Evolutionary conservation across 2,329 filamentous ascomycete genomes (phyloP).

Genomic region (Aspergillus sp.): DNA sequence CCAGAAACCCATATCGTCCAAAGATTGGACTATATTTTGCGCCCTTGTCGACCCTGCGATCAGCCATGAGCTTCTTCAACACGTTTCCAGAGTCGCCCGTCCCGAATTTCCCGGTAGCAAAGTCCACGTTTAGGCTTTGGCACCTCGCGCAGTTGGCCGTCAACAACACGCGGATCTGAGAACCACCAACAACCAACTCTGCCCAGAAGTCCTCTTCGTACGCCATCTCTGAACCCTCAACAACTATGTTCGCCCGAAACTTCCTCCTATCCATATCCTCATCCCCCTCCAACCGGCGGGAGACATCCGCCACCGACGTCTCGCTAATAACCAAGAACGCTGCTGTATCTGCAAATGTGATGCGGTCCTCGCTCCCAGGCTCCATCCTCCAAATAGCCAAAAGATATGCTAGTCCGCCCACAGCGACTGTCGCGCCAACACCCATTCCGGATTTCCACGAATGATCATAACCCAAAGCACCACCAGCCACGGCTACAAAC

Average conservation of each 20-base stretch:
- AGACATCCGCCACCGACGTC: constrained; percentile 68
- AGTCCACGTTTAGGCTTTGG: constrained; percentile 70
- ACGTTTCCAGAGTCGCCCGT: constrained; percentile 59
- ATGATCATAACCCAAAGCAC: not conserved
- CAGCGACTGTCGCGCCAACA: not conserved
- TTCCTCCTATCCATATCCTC: constrained; percentile 63
- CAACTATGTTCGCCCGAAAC: constrained; percentile 72
- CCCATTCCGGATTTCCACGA: not conserved
- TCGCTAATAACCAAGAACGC: constrained; percentile 72
- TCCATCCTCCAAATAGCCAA: not conserved
- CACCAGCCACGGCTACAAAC: not conserved
- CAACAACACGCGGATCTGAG: constrained; percentile 49
- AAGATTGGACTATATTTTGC: constrained; percentile 69
- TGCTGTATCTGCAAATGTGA: constrained; percentile 34
- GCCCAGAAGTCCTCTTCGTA: constrained; percentile 76
- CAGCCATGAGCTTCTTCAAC: constrained; percentile 68
- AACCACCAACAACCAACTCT: constrained; percentile 51
- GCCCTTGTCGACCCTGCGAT: constrained; percentile 69
- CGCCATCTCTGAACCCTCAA: constrained; percentile 56
- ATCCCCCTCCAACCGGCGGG: constrained; percentile 51
- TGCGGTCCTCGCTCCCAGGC: constrained; percentile 21
- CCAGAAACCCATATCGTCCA: constrained; percentile 69
- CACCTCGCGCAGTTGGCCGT: constrained; percentile 72
- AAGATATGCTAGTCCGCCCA: not conserved
- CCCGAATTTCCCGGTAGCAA: constrained; percentile 60